Percentiles rank a stretch among this genome's conserved stretches.
Conservation (phyloP, 768 basidiomycete species). For the Amanita pallidorosea region DNA sequence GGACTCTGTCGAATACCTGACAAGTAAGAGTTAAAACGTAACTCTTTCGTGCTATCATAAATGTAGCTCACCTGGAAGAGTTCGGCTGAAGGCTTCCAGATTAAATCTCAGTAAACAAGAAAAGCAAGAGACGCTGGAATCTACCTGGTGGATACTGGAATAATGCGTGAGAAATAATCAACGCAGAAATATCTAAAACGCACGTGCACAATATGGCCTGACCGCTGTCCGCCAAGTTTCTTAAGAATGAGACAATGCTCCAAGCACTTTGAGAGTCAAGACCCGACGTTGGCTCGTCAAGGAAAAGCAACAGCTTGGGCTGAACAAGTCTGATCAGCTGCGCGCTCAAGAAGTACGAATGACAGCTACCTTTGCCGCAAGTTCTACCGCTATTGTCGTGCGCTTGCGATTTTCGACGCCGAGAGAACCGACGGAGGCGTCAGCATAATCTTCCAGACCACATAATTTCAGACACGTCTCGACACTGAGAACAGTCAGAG, state of each 20-base stretch:
- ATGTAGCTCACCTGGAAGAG: constrained; percentile 46
- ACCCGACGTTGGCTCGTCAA: constrained; percentile 86
- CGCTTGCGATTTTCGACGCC: constrained; percentile 70
- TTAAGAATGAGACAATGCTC: constrained; percentile 69
- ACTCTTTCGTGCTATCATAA: background rate
- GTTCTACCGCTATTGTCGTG: constrained; percentile 79
- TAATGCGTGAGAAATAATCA: background rate
- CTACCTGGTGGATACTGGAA: constrained; percentile 33
- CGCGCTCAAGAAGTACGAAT: background rate
- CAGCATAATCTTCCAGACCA: constrained; percentile 48
- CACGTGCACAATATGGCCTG: constrained; percentile 86
- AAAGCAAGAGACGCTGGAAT: background rate
- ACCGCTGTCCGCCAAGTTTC: constrained; percentile 67
- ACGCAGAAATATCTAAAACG: constrained; percentile 13
- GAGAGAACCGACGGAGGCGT: constrained; percentile 55
- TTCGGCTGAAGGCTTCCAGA: constrained; percentile 67
- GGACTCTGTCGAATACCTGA: constrained; percentile 65
- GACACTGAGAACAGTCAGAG: constrained; percentile 18
- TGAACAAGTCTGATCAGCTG: constrained; percentile 15
- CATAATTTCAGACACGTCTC: constrained; percentile 51
- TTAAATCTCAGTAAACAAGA: constrained; percentile 12
- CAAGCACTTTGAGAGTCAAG: constrained; percentile 83
- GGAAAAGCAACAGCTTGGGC: constrained; percentile 74
- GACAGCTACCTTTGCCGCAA: constrained; percentile 63
- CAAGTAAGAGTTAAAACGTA: background rate